These are phyloP conservation scores for Claviceps sp. DNA, from an alignment of 2,329 filamentous ascomycete genomes.

Conservation along the genomic window DNA sequence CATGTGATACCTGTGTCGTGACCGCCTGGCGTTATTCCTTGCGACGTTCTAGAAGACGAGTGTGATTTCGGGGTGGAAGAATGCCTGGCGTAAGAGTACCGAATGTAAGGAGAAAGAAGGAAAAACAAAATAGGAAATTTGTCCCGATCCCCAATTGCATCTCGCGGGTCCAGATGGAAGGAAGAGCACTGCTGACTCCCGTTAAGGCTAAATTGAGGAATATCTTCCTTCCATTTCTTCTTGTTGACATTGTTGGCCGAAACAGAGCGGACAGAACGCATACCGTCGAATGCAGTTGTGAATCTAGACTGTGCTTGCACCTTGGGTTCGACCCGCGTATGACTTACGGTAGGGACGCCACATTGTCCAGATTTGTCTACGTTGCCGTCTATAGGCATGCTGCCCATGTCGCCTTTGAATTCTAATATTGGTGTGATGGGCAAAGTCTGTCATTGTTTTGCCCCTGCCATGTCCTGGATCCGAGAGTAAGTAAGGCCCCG, in stretches of 20 bases:
- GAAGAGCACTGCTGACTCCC: background rate
- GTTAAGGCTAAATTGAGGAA: background rate
- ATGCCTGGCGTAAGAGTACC: slow-evolving; percentile 17
- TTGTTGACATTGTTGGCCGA: background rate
- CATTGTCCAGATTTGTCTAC: slow-evolving; percentile 5
- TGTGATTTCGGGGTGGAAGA: slow-evolving; percentile 23
- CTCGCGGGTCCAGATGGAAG: background rate
- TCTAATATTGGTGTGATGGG: background rate
- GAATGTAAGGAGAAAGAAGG: slow-evolving; percentile 4
- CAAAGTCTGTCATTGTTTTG: background rate
- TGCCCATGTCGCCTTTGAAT: background rate
- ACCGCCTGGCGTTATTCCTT: slow-evolving; percentile 26
- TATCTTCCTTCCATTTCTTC: background rate
- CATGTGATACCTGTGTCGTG: slow-evolving; percentile 22
- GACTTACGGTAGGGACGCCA: background rate
- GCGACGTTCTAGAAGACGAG: slow-evolving; percentile 23
- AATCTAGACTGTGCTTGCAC: background rate
- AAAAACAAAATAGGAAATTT: background rate
- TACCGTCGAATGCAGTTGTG: background rate
- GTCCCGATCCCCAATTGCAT: background rate
- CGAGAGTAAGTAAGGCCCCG: background rate
- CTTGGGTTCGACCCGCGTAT: background rate
- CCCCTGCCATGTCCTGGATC: background rate
- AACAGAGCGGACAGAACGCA: background rate
- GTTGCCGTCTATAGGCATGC: background rate